Conservation (phyloP, 768 basidiomycete genomes). For the Psilocybe sp. region DNA sequence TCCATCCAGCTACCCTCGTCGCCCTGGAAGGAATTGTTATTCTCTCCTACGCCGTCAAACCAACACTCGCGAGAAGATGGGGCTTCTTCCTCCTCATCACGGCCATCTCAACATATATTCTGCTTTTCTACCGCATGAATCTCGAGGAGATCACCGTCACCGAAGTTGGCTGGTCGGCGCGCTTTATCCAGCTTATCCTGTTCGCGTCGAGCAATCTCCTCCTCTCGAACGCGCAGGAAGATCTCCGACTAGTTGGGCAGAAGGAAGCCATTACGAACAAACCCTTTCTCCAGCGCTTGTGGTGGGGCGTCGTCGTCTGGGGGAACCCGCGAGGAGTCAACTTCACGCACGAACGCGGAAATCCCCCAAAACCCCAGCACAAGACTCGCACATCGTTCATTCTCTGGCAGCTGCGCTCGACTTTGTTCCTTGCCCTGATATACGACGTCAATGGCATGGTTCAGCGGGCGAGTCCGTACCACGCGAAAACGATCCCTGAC, state of each 20-base stretch:
- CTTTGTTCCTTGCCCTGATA: constrained; percentile 11
- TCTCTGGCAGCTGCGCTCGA: constrained; percentile 11
- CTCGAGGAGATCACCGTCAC: constrained; percentile 2
- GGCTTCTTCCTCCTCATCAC: constrained; percentile 10
- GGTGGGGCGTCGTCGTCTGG: constrained; percentile 22
- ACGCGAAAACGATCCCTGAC: constrained; percentile 5
- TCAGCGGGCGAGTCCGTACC: constrained; percentile 16
- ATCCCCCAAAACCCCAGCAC: constrained; percentile 16
- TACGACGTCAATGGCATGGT: constrained; percentile 20
- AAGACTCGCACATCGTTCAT: constrained; percentile 19
- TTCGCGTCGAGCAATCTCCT: constrained; percentile 15
- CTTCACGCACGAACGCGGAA: constrained; percentile 24
- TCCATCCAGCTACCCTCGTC: background rate
- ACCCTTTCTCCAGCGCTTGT: constrained; percentile 16
- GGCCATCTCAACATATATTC: constrained; percentile 6
- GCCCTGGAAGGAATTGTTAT: constrained; percentile 8
- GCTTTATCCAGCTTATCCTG: constrained; percentile 4
- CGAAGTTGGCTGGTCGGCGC: constrained; percentile 4
- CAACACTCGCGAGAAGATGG: constrained; percentile 9
- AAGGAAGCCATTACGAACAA: constrained; percentile 10
- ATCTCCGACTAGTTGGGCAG: constrained; percentile 15
- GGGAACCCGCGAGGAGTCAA: constrained; percentile 24
- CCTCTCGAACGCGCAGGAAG: constrained; percentile 24
- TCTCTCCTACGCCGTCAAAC: constrained; percentile 12
- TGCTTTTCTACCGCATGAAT: constrained; percentile 11